Evolutionary conservation across 2,329 filamentous ascomycete genomes (phyloP), one percentile per base, ranked within the genome.

Genomic region (Exophiala spinifera): DNA sequence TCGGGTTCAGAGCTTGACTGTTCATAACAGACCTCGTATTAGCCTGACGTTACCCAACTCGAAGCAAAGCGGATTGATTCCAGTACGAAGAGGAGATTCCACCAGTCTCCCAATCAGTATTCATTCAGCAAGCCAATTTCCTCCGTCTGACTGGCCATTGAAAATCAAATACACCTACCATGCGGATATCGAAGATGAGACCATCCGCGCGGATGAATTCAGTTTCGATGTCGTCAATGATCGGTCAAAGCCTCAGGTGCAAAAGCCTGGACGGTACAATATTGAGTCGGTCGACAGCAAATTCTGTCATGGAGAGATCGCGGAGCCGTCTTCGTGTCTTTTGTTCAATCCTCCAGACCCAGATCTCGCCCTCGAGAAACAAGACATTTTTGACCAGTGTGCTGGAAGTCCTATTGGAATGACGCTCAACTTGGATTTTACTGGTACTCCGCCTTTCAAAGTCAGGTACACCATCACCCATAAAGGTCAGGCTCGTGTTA

Each of bases 281-380:
- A 72, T 99, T 54, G 87, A 84, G 60, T 83, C 88, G 13, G 82
- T 97, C 6, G 83, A 85, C 1, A 95, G 89, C 52, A 85, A 88
- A 20, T 87, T 84, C 56, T 99, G 94, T 67, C 78, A 84, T 31
- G 94, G 94, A 43, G 91, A 97, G 63, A 85, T 99, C 3, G 80
- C 92, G 61, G 94, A 99, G 69, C 94, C 94, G 23, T 89, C 92
- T 2, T 94, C 91, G n/a, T 97, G 92, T 69, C 78, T 96, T 55
- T 76, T 99, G 50, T 79, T 95, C 61, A 99, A 97, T 62, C 94
- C 94, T 4, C 86, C 94, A 0, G 86, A 96, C 71, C 94, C 94
- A 8, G 83, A 86, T 51, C 70, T 99, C 54, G 78, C 82, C 3
- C 76, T 99, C 46, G 81, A 80, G 28, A 79, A 84, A 5, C 88